phyloP scores from a whole-genome alignment of 2,329 filamentous ascomycete species.

The Cyanodermella asteris region DNA sequence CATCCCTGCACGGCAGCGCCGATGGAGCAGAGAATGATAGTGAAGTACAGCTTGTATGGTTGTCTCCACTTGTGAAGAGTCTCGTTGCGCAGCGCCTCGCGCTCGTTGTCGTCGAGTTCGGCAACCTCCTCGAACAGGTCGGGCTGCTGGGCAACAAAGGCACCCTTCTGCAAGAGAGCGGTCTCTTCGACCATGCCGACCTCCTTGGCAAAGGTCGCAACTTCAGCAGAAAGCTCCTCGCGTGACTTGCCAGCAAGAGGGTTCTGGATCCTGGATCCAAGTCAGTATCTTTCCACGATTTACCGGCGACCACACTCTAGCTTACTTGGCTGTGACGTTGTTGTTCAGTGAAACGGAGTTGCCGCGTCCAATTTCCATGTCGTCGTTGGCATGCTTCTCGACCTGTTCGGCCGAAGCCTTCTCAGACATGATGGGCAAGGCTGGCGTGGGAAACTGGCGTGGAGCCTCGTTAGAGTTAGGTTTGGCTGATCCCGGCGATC shows the following conservation, averaged over 20 bases:
- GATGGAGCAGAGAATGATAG: conserved; percentile 29
- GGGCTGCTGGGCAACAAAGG: conserved; percentile 27
- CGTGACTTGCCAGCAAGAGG: conserved; percentile 21
- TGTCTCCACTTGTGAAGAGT: conserved; percentile 28
- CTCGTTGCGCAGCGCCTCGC: conserved; percentile 22
- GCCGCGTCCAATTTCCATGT: no score
- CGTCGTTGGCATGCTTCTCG: no score
- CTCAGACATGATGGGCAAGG: no score
- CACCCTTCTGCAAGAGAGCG: conserved; percentile 23
- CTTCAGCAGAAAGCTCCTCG: conserved; percentile 17
- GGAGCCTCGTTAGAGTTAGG: no score
- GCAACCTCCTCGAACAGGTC: conserved; percentile 21
- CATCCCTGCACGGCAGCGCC: conserved; percentile 30
- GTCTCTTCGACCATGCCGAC: conserved; percentile 19
- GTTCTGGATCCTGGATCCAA: conserved; percentile 20
- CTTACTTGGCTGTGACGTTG: conserved; percentile 7
- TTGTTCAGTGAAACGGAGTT: conserved; percentile 7
- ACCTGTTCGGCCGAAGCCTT: no score
- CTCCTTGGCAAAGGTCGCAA: conserved; percentile 20
- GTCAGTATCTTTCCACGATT: conserved; percentile 1
- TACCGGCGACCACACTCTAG: neutral
- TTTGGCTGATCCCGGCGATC: no score
- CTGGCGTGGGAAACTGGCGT: no score
- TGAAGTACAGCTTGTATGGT: conserved; percentile 25
- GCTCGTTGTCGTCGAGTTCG: conserved; percentile 21